Percentiles rank a stretch among this genome's conserved stretches.
These are phyloP conservation scores for Ophiostoma sp. DNA, from an alignment of 2,329 filamentous ascomycete species.

Conservation along the genomic window DNA sequence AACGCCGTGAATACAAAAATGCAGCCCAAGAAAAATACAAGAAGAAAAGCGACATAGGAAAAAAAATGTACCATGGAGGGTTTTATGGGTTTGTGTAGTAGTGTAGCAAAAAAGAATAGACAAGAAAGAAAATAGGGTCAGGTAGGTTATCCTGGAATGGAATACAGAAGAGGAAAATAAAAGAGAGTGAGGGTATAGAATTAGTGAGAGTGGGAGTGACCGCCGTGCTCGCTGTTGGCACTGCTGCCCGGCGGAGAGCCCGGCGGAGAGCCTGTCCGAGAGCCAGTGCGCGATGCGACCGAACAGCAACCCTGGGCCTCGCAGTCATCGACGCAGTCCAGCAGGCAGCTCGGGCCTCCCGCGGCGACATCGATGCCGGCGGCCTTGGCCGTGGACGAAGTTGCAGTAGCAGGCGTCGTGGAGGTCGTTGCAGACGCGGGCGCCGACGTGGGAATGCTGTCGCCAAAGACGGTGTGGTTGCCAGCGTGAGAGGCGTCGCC, in stretches of 20 bases:
- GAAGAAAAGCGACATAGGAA: constrained; percentile 1
- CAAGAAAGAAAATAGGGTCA: not conserved
- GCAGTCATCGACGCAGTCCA: constrained; percentile 55
- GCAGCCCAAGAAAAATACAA: not conserved
- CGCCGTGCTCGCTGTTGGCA: constrained; percentile 39
- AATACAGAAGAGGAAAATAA: not conserved
- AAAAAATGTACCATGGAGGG: not conserved
- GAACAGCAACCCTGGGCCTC: constrained; percentile 49
- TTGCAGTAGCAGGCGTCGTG: constrained; percentile 30
- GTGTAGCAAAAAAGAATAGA: not conserved
- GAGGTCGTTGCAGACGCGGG: not conserved
- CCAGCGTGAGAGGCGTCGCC: constrained; percentile 39
- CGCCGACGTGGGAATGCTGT: not conserved
- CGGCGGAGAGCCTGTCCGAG: constrained; percentile 34
- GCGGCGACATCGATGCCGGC: constrained; percentile 30
- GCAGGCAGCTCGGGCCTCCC: constrained; percentile 44
- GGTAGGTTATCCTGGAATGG: not conserved
- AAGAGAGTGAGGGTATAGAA: not conserved
- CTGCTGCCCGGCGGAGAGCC: constrained; percentile 36
- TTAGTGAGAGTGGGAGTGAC: constrained; percentile 28
- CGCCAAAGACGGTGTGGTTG: constrained; percentile 31
- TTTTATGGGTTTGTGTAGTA: not conserved
- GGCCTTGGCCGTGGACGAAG: constrained; percentile 40
- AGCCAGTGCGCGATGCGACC: constrained; percentile 39
- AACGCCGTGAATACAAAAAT: not conserved